Evolutionary conservation across 2,329 filamentous ascomycete genomes (phyloP).

Genomic region (Nemania bipapillata): DNA sequence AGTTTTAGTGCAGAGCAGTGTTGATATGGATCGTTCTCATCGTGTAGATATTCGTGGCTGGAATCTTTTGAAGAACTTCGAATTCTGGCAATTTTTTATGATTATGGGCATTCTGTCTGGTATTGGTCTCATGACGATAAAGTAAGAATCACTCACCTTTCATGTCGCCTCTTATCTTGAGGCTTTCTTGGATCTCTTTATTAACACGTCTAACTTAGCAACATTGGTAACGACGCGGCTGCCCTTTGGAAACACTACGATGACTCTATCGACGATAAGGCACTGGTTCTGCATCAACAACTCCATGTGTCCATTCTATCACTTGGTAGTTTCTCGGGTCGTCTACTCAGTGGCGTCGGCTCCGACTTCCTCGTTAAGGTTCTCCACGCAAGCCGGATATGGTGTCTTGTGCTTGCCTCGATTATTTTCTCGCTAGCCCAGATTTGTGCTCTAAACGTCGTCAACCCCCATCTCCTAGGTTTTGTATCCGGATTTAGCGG

Average conservation of each 20-base stretch:
- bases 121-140: constrained; percentile 98
- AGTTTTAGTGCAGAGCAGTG: constrained; percentile 66
- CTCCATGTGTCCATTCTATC: constrained; percentile 96
- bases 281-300: constrained; percentile 83
- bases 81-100: constrained; percentile 91
- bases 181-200: background rate
- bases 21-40: constrained; percentile 79
- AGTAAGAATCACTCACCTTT: constrained; percentile 67
- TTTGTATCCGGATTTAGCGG: constrained; percentile 86
- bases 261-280: constrained; percentile 73
- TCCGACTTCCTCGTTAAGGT: constrained; percentile 89
- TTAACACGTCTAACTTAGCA: constrained; percentile 63
- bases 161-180: background rate
- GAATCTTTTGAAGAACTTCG: constrained; percentile 73
- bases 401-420: constrained; percentile 85
- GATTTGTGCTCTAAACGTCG: constrained; percentile 76
- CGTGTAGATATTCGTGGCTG: constrained; percentile 91
- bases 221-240: constrained; percentile 90
- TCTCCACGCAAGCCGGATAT: constrained; percentile 82
- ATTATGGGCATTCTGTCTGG: constrained; percentile 92
- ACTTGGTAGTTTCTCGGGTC: constrained; percentile 83
- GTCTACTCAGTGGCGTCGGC: constrained; percentile 83
- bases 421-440: constrained; percentile 83
- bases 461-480: constrained; percentile 79
- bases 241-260: constrained; percentile 91